phyloP scores from a whole-genome alignment of 2,329 filamentous ascomycete genomes.

The Chalaropsis thielavioides region DNA sequence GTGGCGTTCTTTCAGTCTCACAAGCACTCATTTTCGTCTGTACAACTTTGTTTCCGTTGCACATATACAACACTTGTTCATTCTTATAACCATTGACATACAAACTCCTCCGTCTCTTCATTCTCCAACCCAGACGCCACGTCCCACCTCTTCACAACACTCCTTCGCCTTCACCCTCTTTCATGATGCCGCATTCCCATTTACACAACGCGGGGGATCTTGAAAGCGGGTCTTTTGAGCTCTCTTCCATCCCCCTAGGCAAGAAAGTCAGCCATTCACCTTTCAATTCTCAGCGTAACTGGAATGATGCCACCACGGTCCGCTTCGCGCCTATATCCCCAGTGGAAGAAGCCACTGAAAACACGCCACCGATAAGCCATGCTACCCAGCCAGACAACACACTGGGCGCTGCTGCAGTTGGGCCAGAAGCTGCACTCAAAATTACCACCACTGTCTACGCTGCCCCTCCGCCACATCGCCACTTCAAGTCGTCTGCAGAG shows the following conservation, averaged over 20 bases:
- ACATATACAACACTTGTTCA: background rate
- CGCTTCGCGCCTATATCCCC: background rate
- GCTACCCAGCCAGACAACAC: too few relatives aligned
- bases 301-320: background rate
- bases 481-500: background rate
- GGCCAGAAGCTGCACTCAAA: background rate
- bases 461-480: background rate
- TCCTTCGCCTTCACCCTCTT: background rate
- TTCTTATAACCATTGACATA: background rate
- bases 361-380: background rate
- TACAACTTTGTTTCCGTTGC: background rate
- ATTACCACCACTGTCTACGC: background rate
- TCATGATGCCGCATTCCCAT: background rate
- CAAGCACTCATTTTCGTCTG: background rate
- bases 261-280: background rate
- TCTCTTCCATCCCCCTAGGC: background rate
- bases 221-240: background rate
- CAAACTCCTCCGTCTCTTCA: background rate
- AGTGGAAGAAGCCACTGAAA: background rate
- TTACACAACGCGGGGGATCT: background rate
- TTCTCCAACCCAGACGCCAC: background rate
- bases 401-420: background rate
- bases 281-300: background rate
- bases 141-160: background rate
- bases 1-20: background rate